Evolutionary conservation across 345 rosid genomes (phyloP), one percentile per base, ranked within the genome.

Genomic region (Citrus australasica): DNA sequence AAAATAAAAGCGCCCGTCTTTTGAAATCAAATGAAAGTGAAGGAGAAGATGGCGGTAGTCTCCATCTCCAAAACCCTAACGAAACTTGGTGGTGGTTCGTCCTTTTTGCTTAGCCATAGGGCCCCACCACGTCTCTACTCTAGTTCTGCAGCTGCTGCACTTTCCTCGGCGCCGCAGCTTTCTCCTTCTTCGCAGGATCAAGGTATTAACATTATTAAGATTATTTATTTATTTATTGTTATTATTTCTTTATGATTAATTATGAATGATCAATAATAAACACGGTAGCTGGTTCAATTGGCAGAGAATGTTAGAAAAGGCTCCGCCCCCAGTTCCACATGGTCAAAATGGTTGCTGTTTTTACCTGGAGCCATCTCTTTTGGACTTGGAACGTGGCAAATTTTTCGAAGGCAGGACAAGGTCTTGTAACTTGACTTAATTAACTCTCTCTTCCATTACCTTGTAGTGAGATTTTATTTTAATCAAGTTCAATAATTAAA

Each of bases 341-440:
- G 90, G 98, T 82, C 97, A 60, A 86, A 83, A 33, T 85, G 93
- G 86, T 79, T 94, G 69, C 85, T 96, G 73, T 96, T 96, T 82
- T 74, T 96, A 70, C 98, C 98, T 68, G 99, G 98, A 76, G 97
- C 92, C 67, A 85, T 94, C 74, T 84, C 95, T 67, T 96, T 96
- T 76, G 98, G 98, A 42, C 99, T 96, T 64, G 99, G 99, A 16
- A 90, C 97, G 81, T 96, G 99, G 99, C 99, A 96, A 86, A 86
- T 96, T 67, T 76, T 92, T 72, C 88, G 99, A 86, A 88, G 99
- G 75, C 92, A 89, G 71, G 99, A 96, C 75, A 96, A 96, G 95
- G 98, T 96, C 25, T 69, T 53, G 58, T 17, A 5, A 17, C 58
- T 13, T 46, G 51, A 46, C 16, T 46, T 33, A 10, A 51, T 14